Evolutionary conservation across 192 early-diverging fungal genomes (phyloP).

Genomic region (Radiomyces spectabilis): DNA sequence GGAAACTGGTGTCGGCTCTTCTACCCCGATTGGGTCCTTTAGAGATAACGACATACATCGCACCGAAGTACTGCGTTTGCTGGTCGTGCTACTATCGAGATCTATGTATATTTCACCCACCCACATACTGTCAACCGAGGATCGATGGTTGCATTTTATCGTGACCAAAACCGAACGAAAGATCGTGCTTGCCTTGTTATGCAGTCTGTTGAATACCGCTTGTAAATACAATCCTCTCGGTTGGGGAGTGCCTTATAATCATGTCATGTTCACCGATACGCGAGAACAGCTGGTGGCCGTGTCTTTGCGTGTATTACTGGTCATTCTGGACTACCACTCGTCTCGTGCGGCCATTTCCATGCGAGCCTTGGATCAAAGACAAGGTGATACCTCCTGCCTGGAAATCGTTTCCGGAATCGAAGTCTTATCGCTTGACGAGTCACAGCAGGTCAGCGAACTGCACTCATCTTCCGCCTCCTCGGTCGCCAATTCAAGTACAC

Average conservation of each 20-base stretch:
- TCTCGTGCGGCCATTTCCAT: slow-evolving; percentile 16
- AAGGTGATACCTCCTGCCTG: not conserved
- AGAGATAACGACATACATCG: slow-evolving; percentile 68
- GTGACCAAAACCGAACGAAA: slow-evolving; percentile 55
- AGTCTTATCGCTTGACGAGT: not conserved
- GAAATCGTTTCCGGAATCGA: not conserved
- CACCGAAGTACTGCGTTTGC: slow-evolving; percentile 70
- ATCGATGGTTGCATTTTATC: slow-evolving; percentile 51
- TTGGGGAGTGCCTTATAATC: slow-evolving; percentile 87
- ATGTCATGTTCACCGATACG: slow-evolving; percentile 65
- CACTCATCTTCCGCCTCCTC: not conserved
- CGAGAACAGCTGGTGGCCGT: slow-evolving; percentile 67
- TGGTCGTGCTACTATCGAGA: slow-evolving; percentile 70
- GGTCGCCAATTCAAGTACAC: not conserved
- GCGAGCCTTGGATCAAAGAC: slow-evolving; percentile 4
- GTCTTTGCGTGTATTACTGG: slow-evolving; percentile 58
- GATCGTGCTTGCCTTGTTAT: slow-evolving; percentile 66
- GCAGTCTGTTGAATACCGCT: slow-evolving; percentile 81
- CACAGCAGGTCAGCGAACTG: not conserved
- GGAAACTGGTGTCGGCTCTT: slow-evolving; percentile 72
- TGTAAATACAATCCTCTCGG: slow-evolving; percentile 77
- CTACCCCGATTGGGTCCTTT: slow-evolving; percentile 55
- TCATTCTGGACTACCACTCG: slow-evolving; percentile 65
- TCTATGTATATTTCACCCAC: slow-evolving; percentile 69
- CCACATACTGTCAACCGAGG: slow-evolving; percentile 37